Conservation (phyloP, 306 rosid genomes). For the Quercus glauca region DNA sequence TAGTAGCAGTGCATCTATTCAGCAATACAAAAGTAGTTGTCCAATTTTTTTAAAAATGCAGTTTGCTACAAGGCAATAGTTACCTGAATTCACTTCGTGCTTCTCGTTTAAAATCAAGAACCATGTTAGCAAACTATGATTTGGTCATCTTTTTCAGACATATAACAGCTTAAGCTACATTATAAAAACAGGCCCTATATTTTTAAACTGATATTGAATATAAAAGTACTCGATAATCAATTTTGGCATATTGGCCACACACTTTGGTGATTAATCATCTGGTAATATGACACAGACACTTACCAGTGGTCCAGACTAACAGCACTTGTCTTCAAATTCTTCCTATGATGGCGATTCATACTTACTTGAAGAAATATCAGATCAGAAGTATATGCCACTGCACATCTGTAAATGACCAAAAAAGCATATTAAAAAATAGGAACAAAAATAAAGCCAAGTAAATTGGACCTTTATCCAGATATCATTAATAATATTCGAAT, state of each 20-base stretch:
- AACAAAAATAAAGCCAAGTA: background rate
- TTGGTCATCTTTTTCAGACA: background rate
- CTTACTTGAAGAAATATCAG: conserved; percentile 66
- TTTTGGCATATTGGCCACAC: background rate
- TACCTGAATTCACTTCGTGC: background rate
- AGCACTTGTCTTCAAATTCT: conserved; percentile 54
- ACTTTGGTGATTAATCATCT: background rate
- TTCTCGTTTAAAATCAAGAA: background rate
- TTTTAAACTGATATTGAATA: background rate
- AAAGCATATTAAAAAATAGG: background rate
- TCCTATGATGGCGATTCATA: conserved; percentile 72
- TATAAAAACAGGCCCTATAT: background rate
- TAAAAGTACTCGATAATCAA: background rate
- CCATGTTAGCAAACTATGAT: background rate
- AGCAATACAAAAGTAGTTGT: background rate
- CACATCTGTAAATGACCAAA: conserved; percentile 60
- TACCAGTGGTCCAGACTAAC: conserved; percentile 95
- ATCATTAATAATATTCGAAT: background rate
- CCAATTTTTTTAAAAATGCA: background rate
- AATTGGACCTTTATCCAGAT: background rate
- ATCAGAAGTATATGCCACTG: conserved; percentile 88
- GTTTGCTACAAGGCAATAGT: background rate
- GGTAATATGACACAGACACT: conserved; percentile 27
- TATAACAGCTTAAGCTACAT: background rate
- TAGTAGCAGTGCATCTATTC: background rate